Percentiles rank a stretch among this genome's conserved stretches.
phyloP scores from a whole-genome alignment of 179 eudicot genomes.

The Corrigiola litoralis region DNA sequence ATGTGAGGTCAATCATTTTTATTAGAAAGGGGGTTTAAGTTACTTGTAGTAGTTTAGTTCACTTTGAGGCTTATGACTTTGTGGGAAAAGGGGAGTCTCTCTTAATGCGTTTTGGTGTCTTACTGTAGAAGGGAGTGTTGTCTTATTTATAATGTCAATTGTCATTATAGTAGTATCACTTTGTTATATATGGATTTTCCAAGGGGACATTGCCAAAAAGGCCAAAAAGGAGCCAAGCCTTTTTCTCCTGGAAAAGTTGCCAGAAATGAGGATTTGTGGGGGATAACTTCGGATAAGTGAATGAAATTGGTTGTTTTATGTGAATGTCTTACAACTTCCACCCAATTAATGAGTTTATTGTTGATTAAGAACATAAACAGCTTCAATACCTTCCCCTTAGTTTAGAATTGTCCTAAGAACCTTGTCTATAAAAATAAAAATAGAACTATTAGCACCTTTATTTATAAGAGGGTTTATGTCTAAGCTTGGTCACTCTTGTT shows the following conservation, averaged over 20 bases:
- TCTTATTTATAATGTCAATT: neutral
- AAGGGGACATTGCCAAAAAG: conserved; percentile 28
- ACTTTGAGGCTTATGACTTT: conserved; percentile 24
- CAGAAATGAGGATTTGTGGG: conserved; percentile 21
- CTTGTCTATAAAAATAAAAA: too few relatives aligned
- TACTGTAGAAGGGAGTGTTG: conserved; percentile 22
- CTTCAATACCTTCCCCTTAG: too few relatives aligned
- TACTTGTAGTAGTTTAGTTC: conserved; percentile 1
- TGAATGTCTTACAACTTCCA: neutral
- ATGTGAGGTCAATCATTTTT: conserved; percentile 29
- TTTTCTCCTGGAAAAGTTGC: conserved; percentile 32
- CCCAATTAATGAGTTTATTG: conserved; percentile 6
- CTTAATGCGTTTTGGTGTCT: conserved; percentile 21
- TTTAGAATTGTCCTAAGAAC: neutral
- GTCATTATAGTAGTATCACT: neutral
- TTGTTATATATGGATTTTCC: conserved; percentile 11
- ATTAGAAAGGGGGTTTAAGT: conserved; percentile 2
- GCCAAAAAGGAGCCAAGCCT: conserved; percentile 9
- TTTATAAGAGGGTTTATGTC: neutral
- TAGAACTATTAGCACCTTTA: too few relatives aligned
- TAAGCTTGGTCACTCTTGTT: too few relatives aligned
- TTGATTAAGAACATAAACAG: conserved; percentile 7
- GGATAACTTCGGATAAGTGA: neutral
- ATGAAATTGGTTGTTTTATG: conserved; percentile 4
- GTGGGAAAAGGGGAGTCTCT: conserved; percentile 17